Evolutionary conservation across 352 stramenopile genomes (phyloP), one percentile per base, ranked within the genome.

Genomic region (Globisporangium spinosum): DNA sequence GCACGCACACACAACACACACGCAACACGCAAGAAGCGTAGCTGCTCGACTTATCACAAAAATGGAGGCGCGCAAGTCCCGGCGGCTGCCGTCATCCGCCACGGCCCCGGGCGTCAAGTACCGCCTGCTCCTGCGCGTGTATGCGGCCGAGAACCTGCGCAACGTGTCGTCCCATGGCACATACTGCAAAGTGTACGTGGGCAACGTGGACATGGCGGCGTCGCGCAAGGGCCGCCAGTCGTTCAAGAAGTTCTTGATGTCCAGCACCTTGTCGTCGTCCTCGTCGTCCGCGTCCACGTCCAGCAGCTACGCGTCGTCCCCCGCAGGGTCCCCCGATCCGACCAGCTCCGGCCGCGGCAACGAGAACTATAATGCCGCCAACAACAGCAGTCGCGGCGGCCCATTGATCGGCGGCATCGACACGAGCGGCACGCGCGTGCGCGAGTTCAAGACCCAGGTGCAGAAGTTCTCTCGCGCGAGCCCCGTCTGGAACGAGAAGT

Each of bases 401-500:
- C 38, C 38, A 20, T 20, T 45, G 3, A 45, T 20, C 38, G 38
- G 38, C 3, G 43, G 55, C 3, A 35, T 62, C 53, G 49, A 35
- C 63, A 62, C 56, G 55, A 43, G 12, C 3, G 64, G 47, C 10
- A 61, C 67, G 10, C 68, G 67, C 38, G 76, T 84, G 62, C 68
- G 82, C 49, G 74, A 89, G 12, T 65, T 85, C 53, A 91, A 91
- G 77, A 93, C 85, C 5, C 68, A 83, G 45, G 75, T 87, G 54
- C 82, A 89, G 57, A 91, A 90, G 59, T 80, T 72, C 15, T 78
- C 73, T 29, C 71, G 71, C 25, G 55, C 70, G 7, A 82, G 79
- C 58, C 78, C 80, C 2, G 73, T 89, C 10, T 93, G 85, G 85
- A 90, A 93, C 68, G 85, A 93, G 58, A 91, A 87, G 65, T 91